Evolutionary conservation across 768 basidiomycete species (phyloP), one percentile per base, ranked within the genome.

Genomic region (Tricholoma sp.): DNA sequence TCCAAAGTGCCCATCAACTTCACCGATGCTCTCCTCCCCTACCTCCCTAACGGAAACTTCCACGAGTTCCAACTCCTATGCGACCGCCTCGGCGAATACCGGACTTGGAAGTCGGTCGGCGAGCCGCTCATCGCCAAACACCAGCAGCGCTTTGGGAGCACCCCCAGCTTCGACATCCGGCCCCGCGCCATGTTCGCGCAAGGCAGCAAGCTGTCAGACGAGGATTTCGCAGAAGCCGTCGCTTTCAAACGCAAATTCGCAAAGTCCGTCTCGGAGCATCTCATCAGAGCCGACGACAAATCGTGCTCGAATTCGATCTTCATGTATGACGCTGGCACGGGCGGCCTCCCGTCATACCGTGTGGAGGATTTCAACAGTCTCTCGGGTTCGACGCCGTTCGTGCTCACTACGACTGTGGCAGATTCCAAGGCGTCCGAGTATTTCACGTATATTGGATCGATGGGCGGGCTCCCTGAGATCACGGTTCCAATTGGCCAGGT

Each of bases 401-500:
- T 70, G 3, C 62, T 73, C 6, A 65, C 63, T 0, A 55, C 63
- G 4, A 57, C 66, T 7, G 55, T 57, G 1, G 57, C 45, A 0
- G 55, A 54, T 7, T 45, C 54, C 2, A 59, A 59, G 18, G 57
- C 55, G 2, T 57, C 70, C 0, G 68, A 72, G 41, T 72, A 66
- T 52, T 69, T 72, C 57, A 69, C 68, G 50, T 72, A 66, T 44
- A 39, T 75, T 10, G 68, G 68, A n/a, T 72, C 74, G 36, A 73
- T 73, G 72, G 73, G 63, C 3, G 72, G 68, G 33, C 59, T 74
- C 29, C 73, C 74, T 18, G 74, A 75, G 57, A 60, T 72, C 13
- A 73, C 71, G 9, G 59, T 74, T 11, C 74, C 74, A 6, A 57
- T 75, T 54, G 73, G 74, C 6, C 70, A 75, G 59, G 72, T 69